phyloP scores from a whole-genome alignment of 148 eudicot species.

The Silene conica region DNA sequence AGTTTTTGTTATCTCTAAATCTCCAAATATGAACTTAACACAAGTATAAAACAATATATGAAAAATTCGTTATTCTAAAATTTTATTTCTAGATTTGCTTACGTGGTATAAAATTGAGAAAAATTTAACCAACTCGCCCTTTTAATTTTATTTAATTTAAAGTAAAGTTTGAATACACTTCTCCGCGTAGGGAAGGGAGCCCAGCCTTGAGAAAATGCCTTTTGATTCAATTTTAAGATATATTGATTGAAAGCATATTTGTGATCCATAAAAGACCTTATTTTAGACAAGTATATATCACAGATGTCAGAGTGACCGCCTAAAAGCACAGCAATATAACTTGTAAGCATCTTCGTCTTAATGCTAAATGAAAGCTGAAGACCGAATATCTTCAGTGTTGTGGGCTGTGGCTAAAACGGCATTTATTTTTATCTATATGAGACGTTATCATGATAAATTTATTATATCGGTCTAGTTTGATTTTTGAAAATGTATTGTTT shows the following conservation, averaged over 20 bases:
- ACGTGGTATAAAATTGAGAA: not conserved
- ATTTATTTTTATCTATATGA: too few species aligned
- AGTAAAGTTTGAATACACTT: constrained; percentile 18
- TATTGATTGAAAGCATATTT: not conserved
- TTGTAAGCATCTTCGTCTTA: constrained; percentile 11
- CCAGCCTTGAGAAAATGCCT: not conserved
- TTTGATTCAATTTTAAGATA: constrained; percentile 2
- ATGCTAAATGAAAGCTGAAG: constrained; percentile 12
- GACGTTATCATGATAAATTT: too few species aligned
- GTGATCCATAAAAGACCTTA: not conserved
- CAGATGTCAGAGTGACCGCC: constrained; percentile 28
- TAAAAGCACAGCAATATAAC: constrained; percentile 14
- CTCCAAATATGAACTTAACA: too few species aligned
- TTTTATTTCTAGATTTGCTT: too few species aligned
- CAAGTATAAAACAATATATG: too few species aligned
- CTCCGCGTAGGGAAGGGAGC: constrained; percentile 18
- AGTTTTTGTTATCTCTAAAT: too few species aligned
- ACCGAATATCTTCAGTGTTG: constrained; percentile 19
- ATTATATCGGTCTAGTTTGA: too few species aligned
- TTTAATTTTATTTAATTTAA: not conserved
- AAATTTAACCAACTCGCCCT: constrained; percentile 14
- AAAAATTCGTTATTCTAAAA: too few species aligned
- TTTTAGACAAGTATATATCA: not conserved
- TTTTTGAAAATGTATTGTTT: too few species aligned
- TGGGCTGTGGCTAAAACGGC: too few species aligned